Percentiles rank a stretch among this genome's conserved stretches.
Evolutionary conservation across 371 early-diverging fungal species (phyloP).

Genomic region (Nematocida ironsii): DNA sequence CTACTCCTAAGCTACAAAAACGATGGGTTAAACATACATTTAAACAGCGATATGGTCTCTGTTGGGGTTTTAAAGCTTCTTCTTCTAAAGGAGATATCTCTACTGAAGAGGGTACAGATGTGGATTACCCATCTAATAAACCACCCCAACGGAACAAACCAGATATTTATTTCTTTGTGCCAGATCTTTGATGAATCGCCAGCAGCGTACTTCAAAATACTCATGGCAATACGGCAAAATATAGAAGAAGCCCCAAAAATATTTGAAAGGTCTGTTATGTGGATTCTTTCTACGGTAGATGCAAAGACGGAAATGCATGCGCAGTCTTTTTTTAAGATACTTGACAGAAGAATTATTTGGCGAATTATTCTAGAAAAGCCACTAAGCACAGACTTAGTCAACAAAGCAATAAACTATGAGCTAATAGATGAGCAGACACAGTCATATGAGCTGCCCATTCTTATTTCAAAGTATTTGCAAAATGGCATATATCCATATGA

Average conservation of each 20-base stretch:
- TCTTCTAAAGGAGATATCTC: slow-evolving; percentile 61
- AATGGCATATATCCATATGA: not conserved
- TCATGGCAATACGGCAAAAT: slow-evolving; percentile 35
- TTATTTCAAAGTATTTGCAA: not conserved
- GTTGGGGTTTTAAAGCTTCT: slow-evolving; percentile 59
- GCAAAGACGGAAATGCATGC: not conserved
- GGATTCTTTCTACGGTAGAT: slow-evolving; percentile 9
- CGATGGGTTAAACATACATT: slow-evolving; percentile 52
- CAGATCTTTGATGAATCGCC: slow-evolving; percentile 10
- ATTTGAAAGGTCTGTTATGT: not conserved
- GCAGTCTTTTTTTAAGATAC: slow-evolving; percentile 12
- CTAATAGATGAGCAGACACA: slow-evolving; percentile 26
- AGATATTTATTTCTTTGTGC: not conserved
- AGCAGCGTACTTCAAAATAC: slow-evolving; percentile 37
- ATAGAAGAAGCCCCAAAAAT: slow-evolving; percentile 23
- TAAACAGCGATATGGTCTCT: slow-evolving; percentile 24
- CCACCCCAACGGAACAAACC: not conserved
- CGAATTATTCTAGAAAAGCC: not conserved
- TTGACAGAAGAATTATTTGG: slow-evolving; percentile 44
- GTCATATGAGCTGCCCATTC: slow-evolving; percentile 23
- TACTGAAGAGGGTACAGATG: slow-evolving; percentile 63
- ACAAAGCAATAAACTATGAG: slow-evolving; percentile 15
- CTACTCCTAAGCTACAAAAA: slow-evolving; percentile 44
- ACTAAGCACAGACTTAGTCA: slow-evolving; percentile 1
- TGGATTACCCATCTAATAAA: slow-evolving; percentile 45